Evolutionary conservation across 2,329 filamentous ascomycete genomes (phyloP).

Genomic region (Rhynchosporium graminicola): DNA sequence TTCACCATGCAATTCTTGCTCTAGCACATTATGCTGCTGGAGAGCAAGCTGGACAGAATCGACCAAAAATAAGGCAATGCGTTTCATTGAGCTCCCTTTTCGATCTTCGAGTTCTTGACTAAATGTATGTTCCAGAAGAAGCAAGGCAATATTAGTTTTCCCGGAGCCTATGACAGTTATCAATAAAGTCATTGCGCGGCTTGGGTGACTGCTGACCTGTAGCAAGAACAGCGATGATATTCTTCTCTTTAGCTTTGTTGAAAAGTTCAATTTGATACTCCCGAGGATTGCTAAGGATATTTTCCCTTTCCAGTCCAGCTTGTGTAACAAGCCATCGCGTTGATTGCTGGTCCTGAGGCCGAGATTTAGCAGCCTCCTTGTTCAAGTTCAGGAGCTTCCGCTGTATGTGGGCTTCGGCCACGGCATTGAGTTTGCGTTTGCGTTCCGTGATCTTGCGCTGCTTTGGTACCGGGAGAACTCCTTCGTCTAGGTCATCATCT

Average conservation of each 20-base stretch:
- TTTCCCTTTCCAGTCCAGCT: slow-evolving; percentile 37
- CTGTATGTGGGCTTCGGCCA: slow-evolving; percentile 50
- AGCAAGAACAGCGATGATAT: slow-evolving; percentile 90
- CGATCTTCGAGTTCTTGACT: slow-evolving; percentile 71
- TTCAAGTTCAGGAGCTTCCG: slow-evolving; percentile 32
- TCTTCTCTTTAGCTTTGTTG: slow-evolving; percentile 79
- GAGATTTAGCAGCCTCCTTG: slow-evolving; percentile 30
- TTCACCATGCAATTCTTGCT: slow-evolving; percentile 72
- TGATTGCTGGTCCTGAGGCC: slow-evolving; percentile 35
- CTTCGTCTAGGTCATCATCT: slow-evolving; percentile 22
- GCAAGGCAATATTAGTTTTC: slow-evolving; percentile 92
- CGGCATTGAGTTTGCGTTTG: slow-evolving; percentile 51
- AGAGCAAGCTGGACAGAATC: slow-evolving; percentile 88
- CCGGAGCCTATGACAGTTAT: slow-evolving; percentile 65
- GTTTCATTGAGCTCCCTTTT: slow-evolving; percentile 55
- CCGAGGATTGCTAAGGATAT: slow-evolving; percentile 74
- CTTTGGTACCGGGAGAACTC: slow-evolving; percentile 38
- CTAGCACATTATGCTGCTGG: slow-evolving; percentile 83
- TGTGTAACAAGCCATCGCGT: slow-evolving; percentile 39
- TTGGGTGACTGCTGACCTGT: slow-evolving; percentile 60
- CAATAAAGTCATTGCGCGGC: background rate
- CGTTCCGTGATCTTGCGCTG: slow-evolving; percentile 47
- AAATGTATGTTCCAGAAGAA: slow-evolving; percentile 76
- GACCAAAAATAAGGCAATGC: slow-evolving; percentile 83
- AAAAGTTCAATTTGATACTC: slow-evolving; percentile 94